Conservation (phyloP, 2,329 filamentous ascomycete genomes). For the Exophiala sideris region DNA sequence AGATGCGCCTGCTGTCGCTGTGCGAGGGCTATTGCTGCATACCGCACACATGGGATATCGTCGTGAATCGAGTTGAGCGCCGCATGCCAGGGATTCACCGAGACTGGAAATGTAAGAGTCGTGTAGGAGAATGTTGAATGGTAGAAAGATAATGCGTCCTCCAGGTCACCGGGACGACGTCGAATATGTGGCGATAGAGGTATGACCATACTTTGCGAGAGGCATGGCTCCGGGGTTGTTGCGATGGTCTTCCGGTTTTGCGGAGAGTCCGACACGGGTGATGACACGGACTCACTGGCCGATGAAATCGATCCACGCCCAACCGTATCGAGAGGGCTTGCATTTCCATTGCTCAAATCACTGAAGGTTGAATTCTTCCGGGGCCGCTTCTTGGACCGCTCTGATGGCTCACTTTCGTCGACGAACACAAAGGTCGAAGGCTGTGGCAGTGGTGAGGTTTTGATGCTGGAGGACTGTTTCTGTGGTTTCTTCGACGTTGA, state of each 20-base stretch:
- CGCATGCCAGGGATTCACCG: conserved; percentile 24
- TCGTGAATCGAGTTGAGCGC: conserved; percentile 18
- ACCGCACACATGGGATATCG: conserved; percentile 19
- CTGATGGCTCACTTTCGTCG: conserved; percentile 3
- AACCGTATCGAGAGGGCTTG: background rate
- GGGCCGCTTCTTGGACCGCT: conserved; percentile 6
- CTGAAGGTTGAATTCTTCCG: conserved; percentile 14
- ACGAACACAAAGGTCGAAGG: conserved; percentile 22
- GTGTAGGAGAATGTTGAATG: conserved; percentile 20
- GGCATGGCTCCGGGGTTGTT: background rate
- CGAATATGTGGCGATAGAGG: conserved; percentile 7
- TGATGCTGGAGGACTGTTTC: background rate
- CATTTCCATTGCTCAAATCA: background rate
- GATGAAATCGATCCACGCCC: background rate
- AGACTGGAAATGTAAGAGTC: conserved; percentile 21
- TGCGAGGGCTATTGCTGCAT: conserved; percentile 19
- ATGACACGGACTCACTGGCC: background rate
- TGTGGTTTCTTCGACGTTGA: background rate
- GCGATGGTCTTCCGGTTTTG: background rate
- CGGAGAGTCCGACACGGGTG: conserved; percentile 9
- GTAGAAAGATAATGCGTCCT: conserved; percentile 18
- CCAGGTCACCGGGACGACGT: conserved; percentile 9
- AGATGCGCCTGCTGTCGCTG: conserved; percentile 23
- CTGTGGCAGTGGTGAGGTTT: conserved; percentile 4
- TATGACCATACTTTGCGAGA: background rate